phyloP scores from a whole-genome alignment of 2,329 filamentous ascomycete genomes.

The Chaetomium sp. region DNA sequence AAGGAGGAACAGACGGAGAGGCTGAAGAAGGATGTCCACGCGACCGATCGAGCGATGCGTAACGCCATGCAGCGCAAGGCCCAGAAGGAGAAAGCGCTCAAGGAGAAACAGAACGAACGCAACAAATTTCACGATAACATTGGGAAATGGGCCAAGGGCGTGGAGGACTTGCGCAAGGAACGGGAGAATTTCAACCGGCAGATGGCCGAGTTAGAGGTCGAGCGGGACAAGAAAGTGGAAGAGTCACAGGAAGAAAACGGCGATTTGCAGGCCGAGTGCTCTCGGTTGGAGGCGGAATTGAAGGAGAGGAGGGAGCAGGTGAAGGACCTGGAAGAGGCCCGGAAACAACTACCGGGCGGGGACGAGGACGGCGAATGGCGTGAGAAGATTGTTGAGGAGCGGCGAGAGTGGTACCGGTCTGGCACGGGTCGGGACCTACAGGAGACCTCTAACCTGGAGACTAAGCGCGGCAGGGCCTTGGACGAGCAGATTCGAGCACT shows the following conservation, averaged over 20 bases:
- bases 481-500: conserved; percentile 43
- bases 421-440: conserved; percentile 49
- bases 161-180: conserved; percentile 52
- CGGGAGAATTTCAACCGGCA: conserved; percentile 49
- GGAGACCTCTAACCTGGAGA: conserved; percentile 40
- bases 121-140: conserved; percentile 65
- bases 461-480: conserved; percentile 40
- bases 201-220: conserved; percentile 43
- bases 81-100: conserved; percentile 67
- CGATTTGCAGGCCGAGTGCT: conserved; percentile 57
- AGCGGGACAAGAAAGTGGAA: conserved; percentile 45
- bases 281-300: conserved; percentile 64
- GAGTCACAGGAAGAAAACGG: conserved; percentile 50
- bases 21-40: conserved; percentile 72
- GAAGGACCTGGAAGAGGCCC: conserved; percentile 65
- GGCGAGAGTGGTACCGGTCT: conserved; percentile 48
- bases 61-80: conserved; percentile 70
- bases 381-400: conserved; percentile 44
- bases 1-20: conserved; percentile 88
- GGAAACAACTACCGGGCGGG: conserved; percentile 56
- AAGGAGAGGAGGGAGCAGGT: conserved; percentile 64
- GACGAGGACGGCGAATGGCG: conserved; percentile 54
- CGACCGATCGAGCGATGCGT: conserved; percentile 74
- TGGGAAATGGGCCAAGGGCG: conserved; percentile 59
- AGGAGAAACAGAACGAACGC: conserved; percentile 62